These are phyloP conservation scores for Carex kokanica DNA, from an alignment of 176 grass and related monocot species.

Conservation along the genomic window DNA sequence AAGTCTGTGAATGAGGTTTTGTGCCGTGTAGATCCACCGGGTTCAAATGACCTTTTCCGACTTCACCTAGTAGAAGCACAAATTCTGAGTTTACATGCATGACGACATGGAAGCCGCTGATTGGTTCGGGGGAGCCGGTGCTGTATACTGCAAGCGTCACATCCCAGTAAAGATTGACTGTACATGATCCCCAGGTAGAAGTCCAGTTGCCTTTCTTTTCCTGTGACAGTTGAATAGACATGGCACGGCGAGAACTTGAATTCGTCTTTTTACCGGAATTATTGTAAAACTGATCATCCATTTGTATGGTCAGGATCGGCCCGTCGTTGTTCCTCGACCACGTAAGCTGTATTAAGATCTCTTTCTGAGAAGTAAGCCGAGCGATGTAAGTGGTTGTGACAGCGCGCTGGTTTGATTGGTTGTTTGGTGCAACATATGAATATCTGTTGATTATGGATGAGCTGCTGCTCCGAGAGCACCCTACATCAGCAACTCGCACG, in stretches of 20 bases:
- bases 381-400: conserved; percentile 27
- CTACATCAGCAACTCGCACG: conserved; percentile 28
- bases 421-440: not conserved
- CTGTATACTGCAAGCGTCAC: conserved; percentile 25
- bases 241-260: not conserved
- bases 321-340: conserved; percentile 30
- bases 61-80: conserved; percentile 32
- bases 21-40: not conserved
- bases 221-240: conserved; percentile 9
- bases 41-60: conserved; percentile 3
- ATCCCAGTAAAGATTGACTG: conserved; percentile 33
- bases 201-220: conserved; percentile 33
- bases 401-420: not conserved
- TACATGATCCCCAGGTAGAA: conserved; percentile 4
- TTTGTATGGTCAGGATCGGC: not conserved
- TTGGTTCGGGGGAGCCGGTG: conserved; percentile 18
- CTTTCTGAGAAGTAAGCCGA: conserved; percentile 21
- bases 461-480: conserved; percentile 21
- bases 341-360: conserved; percentile 29
- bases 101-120: conserved; percentile 11
- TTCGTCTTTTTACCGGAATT: not conserved
- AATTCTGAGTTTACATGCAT: conserved; percentile 26
- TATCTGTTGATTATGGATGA: not conserved
- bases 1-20: not conserved
- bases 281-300: conserved; percentile 25